Evolutionary conservation across 2,329 filamentous ascomycete genomes (phyloP).

Genomic region (Cylindrodendrum hubeiense): DNA sequence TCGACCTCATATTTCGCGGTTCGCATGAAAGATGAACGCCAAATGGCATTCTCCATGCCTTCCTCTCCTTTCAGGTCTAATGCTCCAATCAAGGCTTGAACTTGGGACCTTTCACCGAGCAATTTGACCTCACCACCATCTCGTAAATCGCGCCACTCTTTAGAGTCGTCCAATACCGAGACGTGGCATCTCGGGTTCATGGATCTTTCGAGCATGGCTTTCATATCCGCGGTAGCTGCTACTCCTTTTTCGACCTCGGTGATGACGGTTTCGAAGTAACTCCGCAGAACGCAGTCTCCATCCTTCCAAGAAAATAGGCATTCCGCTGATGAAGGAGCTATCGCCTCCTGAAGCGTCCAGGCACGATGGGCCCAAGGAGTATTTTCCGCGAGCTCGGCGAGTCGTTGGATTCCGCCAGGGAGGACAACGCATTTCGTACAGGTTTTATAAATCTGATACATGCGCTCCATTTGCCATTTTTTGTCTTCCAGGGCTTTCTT

Average conservation of each 20-base stretch:
- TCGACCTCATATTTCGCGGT: conserved; percentile 20
- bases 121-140: neutral
- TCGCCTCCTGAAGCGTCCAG: conserved; percentile 7
- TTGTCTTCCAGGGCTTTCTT: neutral
- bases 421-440: neutral
- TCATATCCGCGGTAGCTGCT: conserved; percentile 5
- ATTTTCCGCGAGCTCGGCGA: neutral
- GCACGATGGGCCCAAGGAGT: conserved; percentile 1
- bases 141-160: neutral
- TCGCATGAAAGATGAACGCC: conserved; percentile 21
- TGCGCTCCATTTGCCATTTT: conserved; percentile 6
- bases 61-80: conserved; percentile 3
- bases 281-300: neutral
- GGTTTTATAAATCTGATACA: neutral
- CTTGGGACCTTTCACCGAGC: neutral
- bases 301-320: neutral
- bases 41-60: conserved; percentile 10
- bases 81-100: conserved; percentile 3
- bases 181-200: neutral
- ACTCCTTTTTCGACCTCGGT: neutral
- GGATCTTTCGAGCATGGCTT: neutral
- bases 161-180: neutral
- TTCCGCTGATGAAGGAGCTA: neutral
- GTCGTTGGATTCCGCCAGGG: neutral
- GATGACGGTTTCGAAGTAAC: neutral